A percentile compares a stretch with the other conserved stretches of the same genome.
Conservation (phyloP, 2,329 filamentous ascomycete genomes). For the Myriosclerotinia scirpicola region DNA sequence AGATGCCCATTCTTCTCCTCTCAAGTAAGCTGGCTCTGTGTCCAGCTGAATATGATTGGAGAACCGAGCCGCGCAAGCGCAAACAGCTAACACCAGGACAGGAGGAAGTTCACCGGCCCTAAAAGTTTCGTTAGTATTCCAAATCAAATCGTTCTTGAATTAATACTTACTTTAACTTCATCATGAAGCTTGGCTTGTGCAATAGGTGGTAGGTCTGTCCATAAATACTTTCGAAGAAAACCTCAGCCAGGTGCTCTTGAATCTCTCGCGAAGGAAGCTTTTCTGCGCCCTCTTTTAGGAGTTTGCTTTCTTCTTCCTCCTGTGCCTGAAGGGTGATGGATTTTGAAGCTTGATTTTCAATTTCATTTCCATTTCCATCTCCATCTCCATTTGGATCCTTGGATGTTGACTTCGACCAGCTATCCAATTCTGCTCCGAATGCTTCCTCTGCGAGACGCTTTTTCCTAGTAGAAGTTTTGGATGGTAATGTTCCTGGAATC, state of each 20-base stretch:
- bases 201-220: constrained; percentile 92
- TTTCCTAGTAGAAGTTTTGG: constrained; percentile 59
- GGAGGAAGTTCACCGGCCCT: constrained; percentile 80
- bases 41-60: constrained; percentile 82
- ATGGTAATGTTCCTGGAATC: constrained; percentile 54
- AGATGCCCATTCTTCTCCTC: constrained; percentile 88
- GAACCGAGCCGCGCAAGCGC: constrained; percentile 92
- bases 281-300: constrained; percentile 79
- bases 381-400: constrained; percentile 48
- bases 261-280: constrained; percentile 81
- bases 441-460: constrained; percentile 87
- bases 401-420: constrained; percentile 68
- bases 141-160: background rate
- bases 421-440: constrained; percentile 76
- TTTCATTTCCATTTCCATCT: constrained; percentile 39
- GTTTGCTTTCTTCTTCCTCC: constrained; percentile 70
- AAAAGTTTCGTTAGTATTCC: constrained; percentile 26
- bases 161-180: constrained; percentile 65
- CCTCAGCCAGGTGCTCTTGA: constrained; percentile 88
- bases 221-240: constrained; percentile 95
- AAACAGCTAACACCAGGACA: constrained; percentile 89
- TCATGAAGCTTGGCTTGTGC: constrained; percentile 97
- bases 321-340: constrained; percentile 57
- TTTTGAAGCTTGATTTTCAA: constrained; percentile 41
- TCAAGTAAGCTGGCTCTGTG: constrained; percentile 71